Percentiles rank a stretch among this genome's conserved stretches.
Conservation (phyloP, 2,329 filamentous ascomycete species). For the Daldinia sp. region DNA sequence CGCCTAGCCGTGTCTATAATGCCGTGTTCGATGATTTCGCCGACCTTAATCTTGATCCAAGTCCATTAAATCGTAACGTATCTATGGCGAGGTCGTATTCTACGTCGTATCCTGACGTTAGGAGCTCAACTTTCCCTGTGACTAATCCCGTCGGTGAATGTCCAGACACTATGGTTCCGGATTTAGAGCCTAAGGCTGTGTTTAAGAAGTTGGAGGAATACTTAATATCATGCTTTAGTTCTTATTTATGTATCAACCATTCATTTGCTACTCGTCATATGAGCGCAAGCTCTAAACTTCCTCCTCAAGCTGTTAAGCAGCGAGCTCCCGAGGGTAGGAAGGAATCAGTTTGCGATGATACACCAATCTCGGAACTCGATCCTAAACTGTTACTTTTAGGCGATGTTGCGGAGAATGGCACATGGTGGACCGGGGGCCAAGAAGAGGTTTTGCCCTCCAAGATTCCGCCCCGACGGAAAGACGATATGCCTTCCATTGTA, state of each 20-base stretch:
- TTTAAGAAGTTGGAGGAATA: constrained; percentile 84
- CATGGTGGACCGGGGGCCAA: constrained; percentile 78
- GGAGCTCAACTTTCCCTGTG: constrained; percentile 35
- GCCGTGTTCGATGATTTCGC: constrained; percentile 49
- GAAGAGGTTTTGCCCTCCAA: constrained; percentile 49
- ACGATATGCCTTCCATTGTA: constrained; percentile 53
- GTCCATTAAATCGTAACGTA: constrained; percentile 42
- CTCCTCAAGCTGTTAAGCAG: constrained; percentile 43
- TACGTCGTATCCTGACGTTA: constrained; percentile 53
- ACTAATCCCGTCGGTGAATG: constrained; percentile 12
- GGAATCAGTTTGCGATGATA: constrained; percentile 48
- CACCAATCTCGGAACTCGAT: constrained; percentile 69
- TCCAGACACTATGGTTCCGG: constrained; percentile 25
- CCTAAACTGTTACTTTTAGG: constrained; percentile 78
- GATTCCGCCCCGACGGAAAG: constrained; percentile 47
- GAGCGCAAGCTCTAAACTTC: constrained; percentile 43
- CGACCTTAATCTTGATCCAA: constrained; percentile 49
- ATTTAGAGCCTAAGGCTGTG: constrained; percentile 62
- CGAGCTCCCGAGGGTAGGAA: constrained; percentile 48
- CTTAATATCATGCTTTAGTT: constrained; percentile 72
- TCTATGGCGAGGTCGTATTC: constrained; percentile 53
- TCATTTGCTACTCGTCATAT: constrained; percentile 71
- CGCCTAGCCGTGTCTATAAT: constrained; percentile 38
- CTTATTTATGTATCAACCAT: constrained; percentile 75
- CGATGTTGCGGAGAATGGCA: constrained; percentile 81